Conservation (phyloP, 345 rosid species). For the Streptanthus diversifolius region DNA sequence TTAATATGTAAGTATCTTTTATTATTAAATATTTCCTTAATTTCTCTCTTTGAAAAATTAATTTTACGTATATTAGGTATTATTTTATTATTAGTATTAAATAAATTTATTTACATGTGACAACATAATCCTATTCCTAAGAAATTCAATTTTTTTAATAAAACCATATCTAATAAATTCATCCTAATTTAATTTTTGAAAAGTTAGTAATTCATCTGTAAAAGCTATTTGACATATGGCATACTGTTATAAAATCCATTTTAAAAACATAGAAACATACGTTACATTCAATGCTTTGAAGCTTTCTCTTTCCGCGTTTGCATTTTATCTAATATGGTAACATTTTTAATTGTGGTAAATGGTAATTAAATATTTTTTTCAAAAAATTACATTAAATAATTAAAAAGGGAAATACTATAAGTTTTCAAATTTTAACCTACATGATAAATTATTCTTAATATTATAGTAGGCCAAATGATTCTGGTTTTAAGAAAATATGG, state of each 20-base stretch:
- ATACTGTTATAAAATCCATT: neutral
- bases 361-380: neutral
- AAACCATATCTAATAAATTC: too few species aligned
- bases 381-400: neutral
- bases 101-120: neutral
- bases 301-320: neutral
- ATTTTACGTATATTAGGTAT: neutral
- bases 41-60: neutral
- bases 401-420: neutral
- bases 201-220: neutral
- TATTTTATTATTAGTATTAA: neutral
- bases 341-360: neutral
- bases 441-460: neutral
- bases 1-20: neutral
- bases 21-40: neutral
- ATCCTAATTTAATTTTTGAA: neutral
- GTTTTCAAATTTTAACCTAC: neutral
- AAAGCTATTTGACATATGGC: neutral
- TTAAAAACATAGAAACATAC: neutral
- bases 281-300: neutral
- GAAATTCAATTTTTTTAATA: too few species aligned
- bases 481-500: neutral
- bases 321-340: too few species aligned
- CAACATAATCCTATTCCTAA: too few species aligned
- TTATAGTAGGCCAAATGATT: neutral